Evolutionary conservation across 2,329 filamentous ascomycete genomes (phyloP), one percentile per base, ranked within the genome.

Genomic region (Talaromyces sp.): DNA sequence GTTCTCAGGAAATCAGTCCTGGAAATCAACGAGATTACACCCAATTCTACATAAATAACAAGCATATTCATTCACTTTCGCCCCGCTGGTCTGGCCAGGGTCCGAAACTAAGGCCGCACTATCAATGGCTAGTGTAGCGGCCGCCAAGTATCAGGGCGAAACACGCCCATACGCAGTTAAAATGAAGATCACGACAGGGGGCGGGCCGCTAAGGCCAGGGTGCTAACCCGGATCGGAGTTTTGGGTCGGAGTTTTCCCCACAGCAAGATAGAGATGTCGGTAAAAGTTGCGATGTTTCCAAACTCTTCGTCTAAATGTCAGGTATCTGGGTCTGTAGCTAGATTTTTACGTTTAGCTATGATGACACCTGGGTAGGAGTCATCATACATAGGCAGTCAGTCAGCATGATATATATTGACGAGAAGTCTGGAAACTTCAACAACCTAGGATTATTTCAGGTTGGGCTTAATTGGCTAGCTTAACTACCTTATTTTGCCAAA

Each of bases 221-320:
- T 15, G 39, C n/a, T 45, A 19, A 47, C 11, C 57, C 39, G 57
- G 57, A 47, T 47, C 58, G 58, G 58, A 61, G 41, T 61, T 61
- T 61, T 49, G 31, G n/a, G n/a, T 61, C 58, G 58, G 58, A 47
- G 43, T 61, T 61, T 31, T 61, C 17, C 45, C 57, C 39, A 45
- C 57, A 59, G 15, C 19, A 43, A 52, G 13, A n/a, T 52, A n/a
- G 11, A 10, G 3, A 27, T 13, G 45, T 47, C 22, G n/a, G 8
- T 19, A 11, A 19, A 10, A 22, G n/a, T 11, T 10, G 33, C 17
- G 27, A 17, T 58, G 54, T 27, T 41, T 27, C 35, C 27, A 8
- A 25, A 31, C 19, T 41, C 19, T 13, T 17, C 11, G 19, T 41
- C 25, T 13, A 43, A 9, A 17, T 4, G 9, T n/a, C 19, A 25